These are phyloP conservation scores for Emydomyces testavorans DNA, from an alignment of 2,329 filamentous ascomycete genomes.

Conservation along the genomic window DNA sequence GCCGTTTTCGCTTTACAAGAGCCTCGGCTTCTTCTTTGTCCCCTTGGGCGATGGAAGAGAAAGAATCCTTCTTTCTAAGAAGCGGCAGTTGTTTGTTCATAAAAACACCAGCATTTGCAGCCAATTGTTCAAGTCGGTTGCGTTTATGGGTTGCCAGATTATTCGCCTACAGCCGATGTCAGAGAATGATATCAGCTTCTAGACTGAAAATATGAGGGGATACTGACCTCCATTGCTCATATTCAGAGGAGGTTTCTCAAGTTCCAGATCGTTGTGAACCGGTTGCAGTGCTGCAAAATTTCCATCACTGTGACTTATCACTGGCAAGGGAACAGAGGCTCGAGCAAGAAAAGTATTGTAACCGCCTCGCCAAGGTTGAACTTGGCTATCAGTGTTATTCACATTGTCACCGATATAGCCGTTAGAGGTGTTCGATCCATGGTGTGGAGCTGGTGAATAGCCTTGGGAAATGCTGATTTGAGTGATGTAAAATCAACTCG, in stretches of 20 bases:
- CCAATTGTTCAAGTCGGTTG: slow-evolving; percentile 14
- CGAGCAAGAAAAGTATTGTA: no score
- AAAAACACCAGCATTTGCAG: slow-evolving; percentile 11
- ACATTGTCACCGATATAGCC: neutral
- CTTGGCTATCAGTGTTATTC: neutral
- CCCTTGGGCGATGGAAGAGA: slow-evolving; percentile 11
- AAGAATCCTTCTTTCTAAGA: neutral
- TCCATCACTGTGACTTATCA: no score
- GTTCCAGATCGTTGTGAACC: neutral
- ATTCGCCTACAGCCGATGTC: neutral
- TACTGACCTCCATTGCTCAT: slow-evolving; percentile 1
- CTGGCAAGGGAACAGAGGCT: neutral
- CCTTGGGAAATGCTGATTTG: neutral
- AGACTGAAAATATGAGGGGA: neutral
- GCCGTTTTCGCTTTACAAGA: slow-evolving; percentile 14
- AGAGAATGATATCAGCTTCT: neutral
- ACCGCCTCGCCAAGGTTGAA: neutral
- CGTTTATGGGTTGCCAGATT: neutral
- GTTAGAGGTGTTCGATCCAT: no score
- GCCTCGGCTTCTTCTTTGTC: slow-evolving; percentile 14
- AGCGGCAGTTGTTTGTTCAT: slow-evolving; percentile 11
- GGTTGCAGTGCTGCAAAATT: no score
- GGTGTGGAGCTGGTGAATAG: neutral
- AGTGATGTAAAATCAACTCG: neutral
- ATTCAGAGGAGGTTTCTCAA: no score